A percentile compares a stretch with the other conserved stretches of the same genome.
Evolutionary conservation across 225 moss, liverwort and hornwort species (phyloP).

Genomic region (Pseudoscleropodium purum): DNA sequence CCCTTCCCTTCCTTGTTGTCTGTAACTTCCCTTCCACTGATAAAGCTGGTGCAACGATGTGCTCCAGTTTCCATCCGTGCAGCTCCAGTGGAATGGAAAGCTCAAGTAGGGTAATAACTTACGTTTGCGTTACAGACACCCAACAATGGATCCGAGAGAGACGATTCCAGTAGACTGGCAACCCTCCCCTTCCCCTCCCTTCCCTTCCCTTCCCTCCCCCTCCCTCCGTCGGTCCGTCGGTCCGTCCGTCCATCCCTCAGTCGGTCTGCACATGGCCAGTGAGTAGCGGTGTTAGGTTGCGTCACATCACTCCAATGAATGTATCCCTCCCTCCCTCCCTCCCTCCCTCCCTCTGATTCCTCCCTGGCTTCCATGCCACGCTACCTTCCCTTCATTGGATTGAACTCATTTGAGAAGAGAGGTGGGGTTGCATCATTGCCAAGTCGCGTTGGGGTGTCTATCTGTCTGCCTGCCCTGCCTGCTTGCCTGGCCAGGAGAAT

Average conservation of each 20-base stretch:
- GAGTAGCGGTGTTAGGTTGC: not conserved
- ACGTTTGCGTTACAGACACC: not conserved
- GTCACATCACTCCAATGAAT: not conserved
- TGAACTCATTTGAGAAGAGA: not conserved
- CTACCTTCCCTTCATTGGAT: not conserved
- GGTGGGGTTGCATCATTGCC: not conserved
- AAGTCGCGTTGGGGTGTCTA: too few relatives aligned
- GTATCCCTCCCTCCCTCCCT: not conserved
- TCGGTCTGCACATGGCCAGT: not conserved
- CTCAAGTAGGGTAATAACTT: not conserved
- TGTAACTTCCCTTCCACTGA: too few relatives aligned
- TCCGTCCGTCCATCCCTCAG: too few relatives aligned
- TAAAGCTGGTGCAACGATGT: not conserved
- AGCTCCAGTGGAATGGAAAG: not conserved
- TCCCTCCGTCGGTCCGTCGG: too few relatives aligned
- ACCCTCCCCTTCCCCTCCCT: not conserved
- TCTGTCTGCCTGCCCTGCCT: too few relatives aligned
- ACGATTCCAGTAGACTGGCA: not conserved
- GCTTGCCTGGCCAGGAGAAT: too few relatives aligned
- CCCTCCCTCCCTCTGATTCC: fast-evolving
- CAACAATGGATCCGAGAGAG: not conserved
- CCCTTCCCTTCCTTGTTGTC: not conserved
- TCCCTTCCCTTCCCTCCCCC: not conserved
- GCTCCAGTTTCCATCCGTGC: not conserved
- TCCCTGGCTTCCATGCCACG: not conserved